Evolutionary conservation across 176 grass and related monocot genomes (phyloP), one percentile per base, ranked within the genome.

Genomic region (Saccharum officinarum): DNA sequence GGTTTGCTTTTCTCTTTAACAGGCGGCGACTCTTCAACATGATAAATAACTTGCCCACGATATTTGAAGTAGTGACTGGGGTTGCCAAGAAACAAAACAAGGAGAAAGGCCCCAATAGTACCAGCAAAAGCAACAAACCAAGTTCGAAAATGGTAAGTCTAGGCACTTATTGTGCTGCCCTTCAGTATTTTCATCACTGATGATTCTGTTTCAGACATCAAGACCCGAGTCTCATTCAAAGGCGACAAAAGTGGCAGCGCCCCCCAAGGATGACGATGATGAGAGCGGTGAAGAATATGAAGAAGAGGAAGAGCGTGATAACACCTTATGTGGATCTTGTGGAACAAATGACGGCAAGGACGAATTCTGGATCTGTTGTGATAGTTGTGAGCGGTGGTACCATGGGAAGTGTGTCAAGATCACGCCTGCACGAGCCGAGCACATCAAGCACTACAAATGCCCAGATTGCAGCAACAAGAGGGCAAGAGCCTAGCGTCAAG

Each of bases 381-480:
- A 95, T 66, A 70, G 86, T 8, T 98, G 96, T 7, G 93, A 98
- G 84, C 89, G 87, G 62, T 98, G 93, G 96, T 98, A 95, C 81
- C 96, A 98, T 82, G 96, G 96, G 6, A 92, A 93, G 66, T 98
- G 96, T 9, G 96, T 98, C 55, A 98, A 89, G 87, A 91, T 98
- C 71, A 95, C 95, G 1, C 93, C 95, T 40, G 96, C 96, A 42
- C 82, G 92, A 69, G 93, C 93, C 0, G 96, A 98, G 86, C 96
- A 98, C 65, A 98, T 98, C 77, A 98, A 95, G 87, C 96, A 95
- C 66, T 98, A 98, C 87, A 98, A 93, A 34, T 98, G 96, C 89
- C 93, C 96, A 77, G 93, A 92, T 71, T 98, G 96, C 83, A 79
- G 81, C 82, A 83, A 78, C 72, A 95, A 93, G 80, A 98, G 94